phyloP scores from a whole-genome alignment of 2,329 filamentous ascomycete genomes.

The Phaeosphaeriaceae sp. region DNA sequence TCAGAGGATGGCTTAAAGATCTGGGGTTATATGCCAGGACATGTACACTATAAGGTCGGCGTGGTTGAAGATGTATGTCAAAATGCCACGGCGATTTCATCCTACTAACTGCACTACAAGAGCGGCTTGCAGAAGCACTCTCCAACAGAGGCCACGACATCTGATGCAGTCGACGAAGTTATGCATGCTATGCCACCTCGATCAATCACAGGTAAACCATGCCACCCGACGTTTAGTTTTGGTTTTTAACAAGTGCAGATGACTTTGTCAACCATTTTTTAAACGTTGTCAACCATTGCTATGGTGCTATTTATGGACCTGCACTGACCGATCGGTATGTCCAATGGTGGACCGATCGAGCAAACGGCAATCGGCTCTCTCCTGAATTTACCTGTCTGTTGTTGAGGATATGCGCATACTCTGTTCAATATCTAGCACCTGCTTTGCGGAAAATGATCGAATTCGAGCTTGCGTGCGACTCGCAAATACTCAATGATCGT shows the following conservation, averaged over 20 bases:
- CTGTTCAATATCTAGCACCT: conserved; percentile 51
- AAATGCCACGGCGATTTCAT: background rate
- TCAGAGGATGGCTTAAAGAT: conserved; percentile 37
- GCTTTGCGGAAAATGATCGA: conserved; percentile 51
- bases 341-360: conserved; percentile 54
- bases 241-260: conserved; percentile 40
- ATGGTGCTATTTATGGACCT: conserved; percentile 55
- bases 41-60: conserved; percentile 40
- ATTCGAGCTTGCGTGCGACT: conserved; percentile 52
- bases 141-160: conserved; percentile 20
- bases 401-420: conserved; percentile 55
- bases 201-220: conserved; percentile 35
- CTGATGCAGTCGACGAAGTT: conserved; percentile 42
- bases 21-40: conserved; percentile 47
- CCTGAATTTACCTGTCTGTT: conserved; percentile 57
- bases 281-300: conserved; percentile 54
- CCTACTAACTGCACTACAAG: conserved; percentile 6
- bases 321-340: conserved; percentile 55
- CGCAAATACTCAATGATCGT: conserved; percentile 48
- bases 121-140: conserved; percentile 9
- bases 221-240: too few species aligned
- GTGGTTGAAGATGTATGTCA: conserved; percentile 21
- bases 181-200: conserved; percentile 40
- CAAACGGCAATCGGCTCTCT: conserved; percentile 42
- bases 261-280: conserved; percentile 57